Conservation (phyloP, 345 rosid genomes). For the Geranium brycei region DNA sequence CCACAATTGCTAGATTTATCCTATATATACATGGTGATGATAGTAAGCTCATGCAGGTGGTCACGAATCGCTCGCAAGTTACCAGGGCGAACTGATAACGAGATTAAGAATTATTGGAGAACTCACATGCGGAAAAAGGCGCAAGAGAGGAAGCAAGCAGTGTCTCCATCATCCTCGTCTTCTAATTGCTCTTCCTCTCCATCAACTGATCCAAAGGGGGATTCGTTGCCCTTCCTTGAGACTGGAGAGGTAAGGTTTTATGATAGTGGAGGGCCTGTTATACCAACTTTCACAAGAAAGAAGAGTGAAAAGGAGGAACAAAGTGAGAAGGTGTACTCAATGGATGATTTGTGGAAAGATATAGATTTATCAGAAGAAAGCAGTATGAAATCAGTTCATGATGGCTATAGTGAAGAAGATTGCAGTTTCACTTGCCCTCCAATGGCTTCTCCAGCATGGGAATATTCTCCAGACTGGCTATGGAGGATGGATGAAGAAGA, state of each 20-base stretch:
- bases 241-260: constrained; percentile 57
- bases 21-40: neutral
- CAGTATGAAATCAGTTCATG: constrained; percentile 34
- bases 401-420: constrained; percentile 33
- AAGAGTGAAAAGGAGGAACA: constrained; percentile 26
- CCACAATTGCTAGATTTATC: neutral
- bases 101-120: constrained; percentile 96
- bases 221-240: constrained; percentile 28
- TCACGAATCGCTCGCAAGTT: constrained; percentile 82
- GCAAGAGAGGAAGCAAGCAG: constrained; percentile 47
- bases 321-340: constrained; percentile 30
- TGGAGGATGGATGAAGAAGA: constrained; percentile 66
- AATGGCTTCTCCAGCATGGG: constrained; percentile 53
- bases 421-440: constrained; percentile 32
- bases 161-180: constrained; percentile 36
- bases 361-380: constrained; percentile 44
- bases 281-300: constrained; percentile 15
- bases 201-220: constrained; percentile 37
- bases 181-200: constrained; percentile 39
- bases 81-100: constrained; percentile 94
- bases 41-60: constrained; percentile 44
- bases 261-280: constrained; percentile 55
- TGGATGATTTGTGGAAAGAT: constrained; percentile 94
- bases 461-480: constrained; percentile 35
- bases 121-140: constrained; percentile 81